A percentile compares a stretch with the other conserved stretches of the same genome.
phyloP scores from a whole-genome alignment of 106 monocot genomes.

The Narthecium ossifragum region DNA sequence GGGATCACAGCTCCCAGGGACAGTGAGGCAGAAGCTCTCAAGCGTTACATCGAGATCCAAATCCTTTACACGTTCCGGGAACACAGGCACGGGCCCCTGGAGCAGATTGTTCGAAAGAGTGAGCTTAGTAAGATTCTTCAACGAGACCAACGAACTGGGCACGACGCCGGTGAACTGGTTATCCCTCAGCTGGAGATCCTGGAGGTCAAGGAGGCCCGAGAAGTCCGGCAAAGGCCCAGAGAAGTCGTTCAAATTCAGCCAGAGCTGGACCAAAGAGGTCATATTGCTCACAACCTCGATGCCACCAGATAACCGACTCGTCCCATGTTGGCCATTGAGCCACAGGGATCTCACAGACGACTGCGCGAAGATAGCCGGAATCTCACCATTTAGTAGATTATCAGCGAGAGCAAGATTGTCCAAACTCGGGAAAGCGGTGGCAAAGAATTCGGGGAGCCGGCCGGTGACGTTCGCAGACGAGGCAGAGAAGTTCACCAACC shows the following conservation, averaged over 20 bases:
- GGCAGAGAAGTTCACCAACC: constrained; percentile 58
- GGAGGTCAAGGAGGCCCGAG: constrained; percentile 21
- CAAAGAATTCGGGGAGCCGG: constrained; percentile 28
- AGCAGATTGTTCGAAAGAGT: constrained; percentile 47
- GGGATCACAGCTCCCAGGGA: constrained; percentile 39
- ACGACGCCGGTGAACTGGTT: constrained; percentile 49
- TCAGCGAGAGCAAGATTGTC: constrained; percentile 28
- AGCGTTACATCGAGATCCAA: constrained; percentile 26
- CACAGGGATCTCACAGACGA: constrained; percentile 38
- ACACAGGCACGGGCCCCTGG: constrained; percentile 43
- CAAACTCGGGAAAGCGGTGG: constrained; percentile 25
- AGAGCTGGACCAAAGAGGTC: constrained; percentile 36
- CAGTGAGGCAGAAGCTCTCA: constrained; percentile 46
- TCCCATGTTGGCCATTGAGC: constrained; percentile 50
- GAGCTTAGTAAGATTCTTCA: constrained; percentile 18
- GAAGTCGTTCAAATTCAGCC: constrained; percentile 60
- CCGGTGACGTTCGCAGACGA: constrained; percentile 46
- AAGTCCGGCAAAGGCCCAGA: constrained; percentile 55
- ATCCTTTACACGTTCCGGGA: constrained; percentile 6
- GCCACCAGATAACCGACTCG: constrained; percentile 20
- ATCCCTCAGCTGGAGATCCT: constrained; percentile 48
- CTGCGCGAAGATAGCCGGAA: constrained; percentile 2
- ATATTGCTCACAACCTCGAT: constrained; percentile 40
- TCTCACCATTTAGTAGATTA: constrained; percentile 22
- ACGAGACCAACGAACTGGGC: constrained; percentile 19